Base-by-base conservation (phyloP, 768 basidiomycete genomes). In the Tephrocybe sp. region DNA sequence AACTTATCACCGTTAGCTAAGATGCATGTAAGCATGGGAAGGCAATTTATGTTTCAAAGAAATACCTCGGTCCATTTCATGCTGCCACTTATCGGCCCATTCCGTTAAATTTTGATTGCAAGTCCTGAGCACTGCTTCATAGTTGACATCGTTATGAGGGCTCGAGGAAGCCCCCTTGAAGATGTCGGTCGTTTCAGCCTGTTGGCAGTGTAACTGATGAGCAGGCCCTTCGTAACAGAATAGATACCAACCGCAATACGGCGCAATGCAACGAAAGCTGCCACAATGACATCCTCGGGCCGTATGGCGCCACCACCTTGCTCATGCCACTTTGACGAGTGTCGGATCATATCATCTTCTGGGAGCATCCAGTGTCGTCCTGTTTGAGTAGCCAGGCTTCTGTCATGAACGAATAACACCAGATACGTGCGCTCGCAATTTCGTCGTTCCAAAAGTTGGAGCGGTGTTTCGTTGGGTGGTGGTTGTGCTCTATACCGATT, bases 361-460 rank as follows among this genome's bases (percentile, higher is more conserved):
- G 87, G 88, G 16, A 93, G 76, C 91, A 92, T 92, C 89, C 89
- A 92, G 53, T 82, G 83, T 38, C 87, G 76, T 42, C 90, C 91
- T 1, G 90, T 92, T 66, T 92, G 90, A 67, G 87, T 91, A 68
- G 85, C 87, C 40, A 92, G 75, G 61, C 86, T 89, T 48, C 90
- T 84, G 66, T 93, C 90, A 60, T 93, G 91, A 38, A 90, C 84
- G 60, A 88, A 93, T 12, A 93, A 69, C 12, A 93, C 89, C 42
- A 93, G 80, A 65, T 90, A 92, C 1, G 90, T 91, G 53, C 90
- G 80, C 68, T 93, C 91, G 55, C 87, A 77, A 61, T 92, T 92
- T 32, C 91, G 83, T 31, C 91, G 84, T 62, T 92, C 89, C 20
- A 83, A 73, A 47, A 75, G 66, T 60, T 89, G 84, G 31, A 83